Base-by-base conservation (phyloP, 768 basidiomycete genomes). In the Lepiota brunneoincarnata region DNA sequence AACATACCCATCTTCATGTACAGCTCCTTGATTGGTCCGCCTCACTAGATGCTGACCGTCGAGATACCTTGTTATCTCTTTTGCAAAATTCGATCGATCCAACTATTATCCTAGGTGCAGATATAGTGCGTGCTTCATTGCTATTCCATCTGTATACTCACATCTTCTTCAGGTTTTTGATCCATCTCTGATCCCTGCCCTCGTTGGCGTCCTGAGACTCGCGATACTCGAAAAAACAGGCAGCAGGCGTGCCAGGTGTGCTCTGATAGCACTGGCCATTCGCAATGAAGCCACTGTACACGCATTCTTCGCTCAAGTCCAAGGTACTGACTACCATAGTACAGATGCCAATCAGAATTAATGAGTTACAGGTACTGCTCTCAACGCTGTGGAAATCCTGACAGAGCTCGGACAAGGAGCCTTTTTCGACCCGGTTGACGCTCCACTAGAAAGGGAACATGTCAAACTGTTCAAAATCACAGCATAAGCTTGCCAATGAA, bases 51-150 rank as follows among this genome's bases (percentile, higher is more conserved):
- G 37, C 55, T 3, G 60, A 64, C 18, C 59, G 65, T 20, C 46
- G 54, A 7, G 46, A 57, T 44, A 56, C 71, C 9, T 38, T 72
- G 3, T 55, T 59, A 6, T 60, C 61, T 4, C 60, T 78, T 2
- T 59, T 91, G 3, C 53, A 64, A 20, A 68, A 76, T 18, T 70
- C 75, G 17, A 69, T 79, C 12, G 63, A 73, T 5, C 72, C 80
- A 2, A 82, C 88, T 45, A 50, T 91, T 6, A 72, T 92, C 35
- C 61, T 93, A 0, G 89, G 90, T 6, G 84, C 90, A 38, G 90
- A 93, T 63, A 73, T 91, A 43, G 77, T 77, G 38, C 28, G 68
- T 66, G 24, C 17, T 15, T 21, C 23, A 14, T 51, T 5, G 20
- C 11, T 31, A 35, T 26, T 37, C 15, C 17, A 18, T 38, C 15